Evolutionary conservation across 805 yeast genomes (phyloP), one percentile per base, ranked within the genome.

Genomic region (Suhomyces sp.): DNA sequence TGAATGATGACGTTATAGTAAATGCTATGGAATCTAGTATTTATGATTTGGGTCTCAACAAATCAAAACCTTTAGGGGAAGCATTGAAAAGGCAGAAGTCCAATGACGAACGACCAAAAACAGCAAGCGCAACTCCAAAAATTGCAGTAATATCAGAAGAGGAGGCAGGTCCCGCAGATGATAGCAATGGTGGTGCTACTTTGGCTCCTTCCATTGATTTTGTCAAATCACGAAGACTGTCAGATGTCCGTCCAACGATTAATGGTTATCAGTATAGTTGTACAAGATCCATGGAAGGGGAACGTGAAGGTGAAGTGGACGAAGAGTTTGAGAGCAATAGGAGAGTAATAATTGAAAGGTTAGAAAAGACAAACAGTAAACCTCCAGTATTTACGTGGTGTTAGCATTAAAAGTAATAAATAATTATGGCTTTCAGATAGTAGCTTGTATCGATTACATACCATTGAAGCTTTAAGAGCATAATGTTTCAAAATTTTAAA

Each of bases 371-470:
- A 3, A 63, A 65, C 6, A 61, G 73, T 4, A 73, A 66, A 41
- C 78, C 82, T 0, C 86, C 88, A 0, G 76, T 81, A 1, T 79
- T 81, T 42, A 78, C 86, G 1, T 81, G 86, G 77, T 81, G 86
- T 47, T 79, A 26, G 12, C 16, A 5, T 13, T 40, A 45, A 9
- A 12, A 15, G 14, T 17, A 12, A 10, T 4, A 15, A 21, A n/a
- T 25, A 25, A n/a, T 31, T 17, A 10, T n/a, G 10, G 15, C 13
- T 14, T 12, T 19, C 25, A 20, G 22, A 25, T 6, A 25, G 18
- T 17, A 20, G 10, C 7, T 10, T 20, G 22, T 20, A 20, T 20
- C 10, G 9, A 20, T 20, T 8, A n/a, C n/a, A n/a, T n/a, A n/a
- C n/a, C n/a, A n/a, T n/a, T n/a, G n/a, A n/a, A n/a, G n/a, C n/a